Evolutionary conservation across 2,329 filamentous ascomycete species (phyloP).

Genomic region (Hortaea sp.): DNA sequence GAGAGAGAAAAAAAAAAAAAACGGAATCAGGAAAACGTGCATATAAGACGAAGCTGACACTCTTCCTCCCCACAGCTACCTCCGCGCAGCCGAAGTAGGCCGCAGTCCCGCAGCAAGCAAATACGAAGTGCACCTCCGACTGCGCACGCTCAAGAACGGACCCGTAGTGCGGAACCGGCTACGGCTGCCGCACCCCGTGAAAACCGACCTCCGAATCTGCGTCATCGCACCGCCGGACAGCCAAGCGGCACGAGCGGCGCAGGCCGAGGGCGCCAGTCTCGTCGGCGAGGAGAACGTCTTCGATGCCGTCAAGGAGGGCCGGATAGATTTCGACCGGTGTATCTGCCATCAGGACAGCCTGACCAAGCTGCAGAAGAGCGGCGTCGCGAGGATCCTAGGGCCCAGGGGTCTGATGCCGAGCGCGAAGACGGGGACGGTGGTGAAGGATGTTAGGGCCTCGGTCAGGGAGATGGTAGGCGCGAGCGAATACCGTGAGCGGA

Average conservation of each 20-base stretch:
- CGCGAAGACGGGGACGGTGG: constrained; percentile 77
- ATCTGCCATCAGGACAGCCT: constrained; percentile 76
- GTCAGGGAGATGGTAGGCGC: constrained; percentile 77
- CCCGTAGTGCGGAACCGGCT: constrained; percentile 80
- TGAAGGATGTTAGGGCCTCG: constrained; percentile 62
- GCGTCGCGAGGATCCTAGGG: constrained; percentile 70
- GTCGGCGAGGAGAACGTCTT: constrained; percentile 84
- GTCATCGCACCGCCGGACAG: constrained; percentile 84
- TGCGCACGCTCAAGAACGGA: constrained; percentile 76
- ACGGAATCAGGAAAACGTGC: not conserved
- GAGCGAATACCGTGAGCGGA: constrained; percentile 75
- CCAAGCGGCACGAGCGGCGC: constrained; percentile 61
- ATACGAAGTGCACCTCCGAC: constrained; percentile 78
- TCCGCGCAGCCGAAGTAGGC: constrained; percentile 88
- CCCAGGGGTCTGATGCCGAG: constrained; percentile 90
- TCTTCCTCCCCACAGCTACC: constrained; percentile 51
- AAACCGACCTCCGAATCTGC: constrained; percentile 78
- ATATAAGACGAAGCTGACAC: not conserved
- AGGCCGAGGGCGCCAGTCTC: constrained; percentile 65
- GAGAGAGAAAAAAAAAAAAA: not conserved
- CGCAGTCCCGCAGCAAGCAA: constrained; percentile 62
- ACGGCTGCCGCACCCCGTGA: constrained; percentile 78
- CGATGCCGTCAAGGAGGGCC: constrained; percentile 61
- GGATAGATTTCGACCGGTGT: constrained; percentile 78
- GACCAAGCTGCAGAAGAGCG: constrained; percentile 69